These are phyloP conservation scores for Lipomyces kockii DNA, from an alignment of 805 yeast genomes.

Conservation along the genomic window DNA sequence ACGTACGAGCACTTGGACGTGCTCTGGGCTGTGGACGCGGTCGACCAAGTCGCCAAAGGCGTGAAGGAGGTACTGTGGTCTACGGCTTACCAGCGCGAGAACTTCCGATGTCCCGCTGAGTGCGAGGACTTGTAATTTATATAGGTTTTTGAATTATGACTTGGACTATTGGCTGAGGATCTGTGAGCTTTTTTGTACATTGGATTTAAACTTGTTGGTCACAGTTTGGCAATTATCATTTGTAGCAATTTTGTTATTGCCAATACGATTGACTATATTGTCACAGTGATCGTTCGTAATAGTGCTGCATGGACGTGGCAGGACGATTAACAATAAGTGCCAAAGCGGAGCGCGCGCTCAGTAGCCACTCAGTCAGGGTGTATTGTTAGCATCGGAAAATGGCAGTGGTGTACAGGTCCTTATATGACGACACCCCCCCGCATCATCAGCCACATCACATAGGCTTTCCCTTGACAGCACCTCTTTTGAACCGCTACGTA, in stretches of 20 bases:
- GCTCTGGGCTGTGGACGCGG: slow-evolving; percentile 84
- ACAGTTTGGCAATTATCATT: neutral
- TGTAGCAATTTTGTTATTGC: neutral
- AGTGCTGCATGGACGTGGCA: neutral
- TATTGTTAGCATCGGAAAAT: no score
- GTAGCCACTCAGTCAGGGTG: no score
- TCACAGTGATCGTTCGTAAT: neutral
- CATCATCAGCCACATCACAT: no score
- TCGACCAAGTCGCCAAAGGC: slow-evolving; percentile 63
- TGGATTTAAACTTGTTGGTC: neutral
- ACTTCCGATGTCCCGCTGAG: slow-evolving; percentile 24
- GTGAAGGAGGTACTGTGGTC: slow-evolving; percentile 42
- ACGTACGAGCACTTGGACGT: slow-evolving; percentile 88
- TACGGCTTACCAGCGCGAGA: slow-evolving; percentile 30
- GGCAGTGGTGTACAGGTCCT: no score
- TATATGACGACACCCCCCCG: no score
- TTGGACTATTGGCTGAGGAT: no score
- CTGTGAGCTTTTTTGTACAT: no score
- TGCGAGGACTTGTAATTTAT: slow-evolving; percentile 29
- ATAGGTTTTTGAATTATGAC: no score
- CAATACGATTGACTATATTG: neutral
- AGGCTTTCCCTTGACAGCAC: no score
- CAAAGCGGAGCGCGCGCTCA: no score
- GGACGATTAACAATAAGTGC: neutral
- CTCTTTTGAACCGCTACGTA: no score